Evolutionary conservation across 345 rosid species (phyloP), one percentile per base, ranked within the genome.

Genomic region (Murraya koenigii): DNA sequence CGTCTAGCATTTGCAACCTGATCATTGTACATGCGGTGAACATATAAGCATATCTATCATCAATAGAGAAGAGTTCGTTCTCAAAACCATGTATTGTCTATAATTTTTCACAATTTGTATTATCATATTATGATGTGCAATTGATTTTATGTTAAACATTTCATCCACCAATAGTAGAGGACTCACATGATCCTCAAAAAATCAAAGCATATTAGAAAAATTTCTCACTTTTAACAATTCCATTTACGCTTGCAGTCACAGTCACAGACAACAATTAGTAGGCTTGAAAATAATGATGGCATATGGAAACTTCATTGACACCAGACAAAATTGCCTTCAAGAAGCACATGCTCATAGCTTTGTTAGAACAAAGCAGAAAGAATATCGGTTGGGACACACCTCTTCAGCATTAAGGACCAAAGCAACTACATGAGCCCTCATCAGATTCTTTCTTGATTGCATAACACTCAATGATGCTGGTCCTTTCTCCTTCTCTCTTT

Each of bases 371-470:
- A 70, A 35, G 66, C 33, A 39, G 26, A 33, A 66, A 80, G 20
- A 13, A 55, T 61, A 66, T 4, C 61, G 41, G 52, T 35, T 61
- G 55, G 52, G 67, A 78, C 86, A 78, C 64, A 95, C 97, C 97
- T 94, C 98, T 83, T 89, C 94, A n/a, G 97, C 97, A 87, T 96
- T 90, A 19, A 96, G 98, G 78, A 96, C 98, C 74, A 96, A 84
- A 68, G 95, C 99, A 75, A 94, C 84, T 52, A 94, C 86, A 86
- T 96, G 98, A 69, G 99, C 98, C 70, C 99, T 93, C 97, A 94
- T 88, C 78, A 94, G 87, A 87, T 87, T 94, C 87, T 91, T 94
- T 85, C 97, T 91, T 23, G 99, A 96, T 80, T 96, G 99, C 93
- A 96, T 82, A 17, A 96, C 77, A 79, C 99, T 92, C 85, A 96